Evolutionary conservation across 1,284 basidiomycete species (phyloP).

Genomic region (Crepidotus sp.): DNA sequence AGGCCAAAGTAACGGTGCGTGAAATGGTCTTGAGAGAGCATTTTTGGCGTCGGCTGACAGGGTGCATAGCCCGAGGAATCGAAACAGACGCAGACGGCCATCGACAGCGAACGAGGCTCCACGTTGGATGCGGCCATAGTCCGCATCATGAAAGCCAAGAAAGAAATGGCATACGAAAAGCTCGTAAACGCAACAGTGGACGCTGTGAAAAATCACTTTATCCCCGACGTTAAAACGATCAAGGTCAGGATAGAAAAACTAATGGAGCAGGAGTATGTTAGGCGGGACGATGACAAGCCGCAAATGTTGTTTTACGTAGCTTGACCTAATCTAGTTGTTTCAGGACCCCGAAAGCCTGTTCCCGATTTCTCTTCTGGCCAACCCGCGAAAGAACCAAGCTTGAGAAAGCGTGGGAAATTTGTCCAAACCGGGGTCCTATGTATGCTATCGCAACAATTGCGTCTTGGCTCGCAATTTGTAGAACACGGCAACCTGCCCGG

Average conservation of each 20-base stretch:
- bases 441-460: conserved; percentile 3
- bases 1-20: conserved; percentile 80
- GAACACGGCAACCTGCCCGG: conserved; percentile 12
- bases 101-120: conserved; percentile 81
- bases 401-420: too few species aligned
- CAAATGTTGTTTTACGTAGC: conserved; percentile 65
- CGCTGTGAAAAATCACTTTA: conserved; percentile 73
- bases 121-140: conserved; percentile 92
- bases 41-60: conserved; percentile 2
- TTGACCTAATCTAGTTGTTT: neutral
- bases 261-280: conserved; percentile 83
- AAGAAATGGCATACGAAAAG: conserved; percentile 70
- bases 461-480: conserved; percentile 3
- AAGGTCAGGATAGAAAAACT: conserved; percentile 77
- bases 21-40: neutral
- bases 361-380: too few species aligned
- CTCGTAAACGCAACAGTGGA: conserved; percentile 74
- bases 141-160: conserved; percentile 88
- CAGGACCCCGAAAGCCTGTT: too few species aligned
- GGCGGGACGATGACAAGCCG: conserved; percentile 63
- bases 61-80: conserved; percentile 72
- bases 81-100: conserved; percentile 71
- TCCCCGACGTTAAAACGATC: conserved; percentile 65
- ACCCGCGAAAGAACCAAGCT: too few species aligned
- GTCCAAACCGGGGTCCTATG: too few species aligned